Evolutionary conservation across 192 early-diverging fungal genomes (phyloP), one percentile per base, ranked within the genome.

Genomic region (Piromyces finnis): DNA sequence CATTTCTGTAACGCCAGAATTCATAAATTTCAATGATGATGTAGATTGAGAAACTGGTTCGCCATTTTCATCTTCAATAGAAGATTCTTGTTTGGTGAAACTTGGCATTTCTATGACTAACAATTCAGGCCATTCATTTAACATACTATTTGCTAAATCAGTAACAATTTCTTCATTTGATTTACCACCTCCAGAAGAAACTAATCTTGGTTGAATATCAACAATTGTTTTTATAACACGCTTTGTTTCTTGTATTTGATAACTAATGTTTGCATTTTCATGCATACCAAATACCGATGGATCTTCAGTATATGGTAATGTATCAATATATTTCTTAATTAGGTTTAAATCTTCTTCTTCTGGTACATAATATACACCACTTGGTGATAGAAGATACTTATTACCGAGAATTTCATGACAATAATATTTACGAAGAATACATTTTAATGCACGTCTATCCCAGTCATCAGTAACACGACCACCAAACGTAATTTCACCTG

Each of bases 231-330:
- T 82, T 17, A 91, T 39, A 26, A 90, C 79, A 68, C 88, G 81
- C 14, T 87, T 78, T 0, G 88, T 88, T 80, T 90, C 89, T 82
- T 90, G 88, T 22, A 90, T 30, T 79, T 90, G 89, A 83, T 84
- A 90, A 82, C 89, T 90, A 84, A 90, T 90, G 77, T 90, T 89
- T 1, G 89, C 89, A 81, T 90, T 90, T 82, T 90, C 89, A 80
- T 90, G 89, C 89, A 90, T 90, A 11, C 89, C 89, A 84, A 90
- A 90, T 3, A 90, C 86, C 0, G 88, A 90, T 15, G 89, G 89
- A 59, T 90, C 89, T 82, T 90, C 89, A 9, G 84, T 86, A 77
- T 87, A 89, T 27, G 89, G 89, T 32, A 90, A 82, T 18, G 80
- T 77, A 32, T 90, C 89, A 81, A 90, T 90, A 81, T 89, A 90